Base-by-base conservation (phyloP, 2,329 filamentous ascomycete species). In the Epichloe typhina region DNA sequence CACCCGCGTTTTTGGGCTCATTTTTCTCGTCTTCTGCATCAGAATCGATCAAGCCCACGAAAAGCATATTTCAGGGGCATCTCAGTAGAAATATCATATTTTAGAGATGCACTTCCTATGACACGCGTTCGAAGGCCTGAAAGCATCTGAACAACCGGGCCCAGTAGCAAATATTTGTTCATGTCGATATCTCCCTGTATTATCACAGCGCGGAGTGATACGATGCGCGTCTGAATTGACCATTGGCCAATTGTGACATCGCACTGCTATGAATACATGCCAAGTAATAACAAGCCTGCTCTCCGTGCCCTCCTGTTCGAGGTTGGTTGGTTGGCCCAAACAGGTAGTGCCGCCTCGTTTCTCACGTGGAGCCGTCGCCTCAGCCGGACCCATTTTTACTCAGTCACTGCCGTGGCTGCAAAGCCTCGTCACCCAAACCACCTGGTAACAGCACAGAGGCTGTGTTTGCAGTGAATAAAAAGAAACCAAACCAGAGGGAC, bases 1-100 rank as follows among this genome's bases (percentile, higher is more conserved):
- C 58, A 64, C 66, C 67, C 62, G 68, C 71, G 67, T 85, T 76
- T 72, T 80, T 82, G 74, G 78, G 78, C 82, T 86, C 75, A 61
- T 82, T 82, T 61, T 72, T 70, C 68, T 80, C 80, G 69, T 65
- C 66, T 41, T 46, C 50, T 47, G 42, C 51, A 55, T 67, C 55
- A 66, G 70, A 69, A 66, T 70, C 68, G 43, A 62, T 50, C 35
- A 47, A 33, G 40, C 36, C 21, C 38, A 44, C 43, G 46, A 36
- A 49, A 40, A 5, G 4, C 23, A 15, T 12, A 7, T 42, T 46
- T 31, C 3, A 17, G 9, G 3, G 3, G 12, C 4, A 4, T 11
- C 13, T 31, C 8, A 13, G 11, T 12, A 15, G 12, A 31, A 43
- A n/a, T 21, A 44, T 39, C 8, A 13, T 17, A 12, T 17, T 5